Evolutionary conservation across 805 yeast species (phyloP), one percentile per base, ranked within the genome.

Genomic region (Huiozyma sinensis): DNA sequence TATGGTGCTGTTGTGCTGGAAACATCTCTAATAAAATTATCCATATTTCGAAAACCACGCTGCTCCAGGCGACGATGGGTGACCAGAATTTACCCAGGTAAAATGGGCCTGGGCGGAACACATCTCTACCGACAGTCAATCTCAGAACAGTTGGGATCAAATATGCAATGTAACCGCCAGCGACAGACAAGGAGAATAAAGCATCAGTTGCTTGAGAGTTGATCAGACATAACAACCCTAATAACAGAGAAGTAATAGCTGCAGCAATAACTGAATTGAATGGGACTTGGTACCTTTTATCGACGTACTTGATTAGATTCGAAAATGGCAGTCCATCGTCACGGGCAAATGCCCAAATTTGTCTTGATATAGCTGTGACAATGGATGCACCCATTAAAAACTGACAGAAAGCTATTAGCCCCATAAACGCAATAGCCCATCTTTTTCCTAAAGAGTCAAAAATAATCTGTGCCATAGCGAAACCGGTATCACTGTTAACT

Each of bases 261-360:
- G 70, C 67, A 35, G 61, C 63, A 27, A 70, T 57, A 37, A 80
- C 73, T 1, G 89, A 87, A 52, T 79, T 70, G 28, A 79, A 60
- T 11, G 92, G 90, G 29, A 79, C 83, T n/a, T 72, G 67, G 33
- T 74, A 63, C 46, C 59, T 70, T 42, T 72, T 67, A 53, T 81
- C 67, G 38, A 83, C 83, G 38, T 66, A 72, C 50, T 79, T 76
- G 48, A 82, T 70, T 54, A 66, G 66, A 36, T 68, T 61, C 10
- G 81, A 70, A 49, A 79, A 66, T 7, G 89, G 89, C 45, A 82
- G 68, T 11, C 87, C 88, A 53, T 80, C 79, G 58, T 82, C 90
- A 65, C 90, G 74, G 36, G 85, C 78, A 60, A 81, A 79, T 1
- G 87, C 86, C 78, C 83, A 81, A 41, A 79, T 70, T 59, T 81